Percentiles rank a stretch among this genome's conserved stretches.
phyloP scores from a whole-genome alignment of 2,329 filamentous ascomycete genomes.

The Aspergillus neotritici region DNA sequence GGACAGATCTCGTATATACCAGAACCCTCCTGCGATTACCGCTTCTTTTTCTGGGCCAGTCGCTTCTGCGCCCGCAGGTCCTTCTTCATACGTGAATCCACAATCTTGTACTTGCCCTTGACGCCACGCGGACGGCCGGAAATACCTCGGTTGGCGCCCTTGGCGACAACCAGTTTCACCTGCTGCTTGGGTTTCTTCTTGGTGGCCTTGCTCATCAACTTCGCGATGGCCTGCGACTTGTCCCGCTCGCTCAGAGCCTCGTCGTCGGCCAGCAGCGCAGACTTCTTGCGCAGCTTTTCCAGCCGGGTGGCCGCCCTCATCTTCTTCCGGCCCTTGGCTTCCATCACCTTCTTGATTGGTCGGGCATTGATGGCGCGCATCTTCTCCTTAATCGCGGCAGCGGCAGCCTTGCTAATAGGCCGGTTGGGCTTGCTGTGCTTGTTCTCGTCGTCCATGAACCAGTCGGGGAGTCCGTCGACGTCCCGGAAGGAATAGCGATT shows the following conservation, averaged over 20 bases:
- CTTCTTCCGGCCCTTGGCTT: constrained; percentile 95
- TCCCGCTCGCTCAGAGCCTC: constrained; percentile 94
- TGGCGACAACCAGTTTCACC: constrained; percentile 83
- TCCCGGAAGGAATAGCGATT: constrained; percentile 91
- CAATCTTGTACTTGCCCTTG: constrained; percentile 96
- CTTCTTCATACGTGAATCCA: constrained; percentile 94
- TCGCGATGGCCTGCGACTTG: constrained; percentile 78
- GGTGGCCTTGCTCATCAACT: constrained; percentile 71
- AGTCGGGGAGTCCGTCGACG: constrained; percentile 84
- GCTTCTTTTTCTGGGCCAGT: constrained; percentile 64
- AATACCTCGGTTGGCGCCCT: constrained; percentile 76
- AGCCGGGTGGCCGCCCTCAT: constrained; percentile 84
- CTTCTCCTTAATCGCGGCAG: constrained; percentile 91
- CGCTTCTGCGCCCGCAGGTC: constrained; percentile 85
- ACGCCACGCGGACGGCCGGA: constrained; percentile 82
- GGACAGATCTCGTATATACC: not conserved
- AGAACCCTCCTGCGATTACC: constrained; percentile 18
- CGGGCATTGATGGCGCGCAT: constrained; percentile 84
- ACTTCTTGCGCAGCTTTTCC: constrained; percentile 97
- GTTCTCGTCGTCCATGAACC: constrained; percentile 92
- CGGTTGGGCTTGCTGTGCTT: constrained; percentile 77
- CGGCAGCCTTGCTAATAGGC: constrained; percentile 87
- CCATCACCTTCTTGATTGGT: constrained; percentile 97
- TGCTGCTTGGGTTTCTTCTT: constrained; percentile 82
- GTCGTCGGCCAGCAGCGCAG: constrained; percentile 79